Conservation (phyloP, 108 stramenopile genomes). For the Pelagomonas calceolata region DNA sequence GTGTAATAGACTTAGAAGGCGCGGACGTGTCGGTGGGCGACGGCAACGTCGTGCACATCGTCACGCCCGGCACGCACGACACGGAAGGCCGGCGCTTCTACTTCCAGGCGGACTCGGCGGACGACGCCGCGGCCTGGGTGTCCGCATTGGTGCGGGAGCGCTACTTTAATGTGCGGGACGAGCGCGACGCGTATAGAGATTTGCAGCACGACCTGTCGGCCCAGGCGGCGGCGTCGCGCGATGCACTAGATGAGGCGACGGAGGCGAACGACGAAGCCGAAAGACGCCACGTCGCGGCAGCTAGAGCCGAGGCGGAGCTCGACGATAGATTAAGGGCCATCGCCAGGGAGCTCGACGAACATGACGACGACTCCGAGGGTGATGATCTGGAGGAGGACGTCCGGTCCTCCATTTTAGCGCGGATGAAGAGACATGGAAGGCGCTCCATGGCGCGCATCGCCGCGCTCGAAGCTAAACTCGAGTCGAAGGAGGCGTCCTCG, state of each 20-base stretch:
- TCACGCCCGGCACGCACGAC: neutral
- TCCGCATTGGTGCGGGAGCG: conserved; percentile 11
- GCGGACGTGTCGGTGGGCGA: neutral
- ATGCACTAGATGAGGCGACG: neutral
- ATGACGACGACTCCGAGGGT: too few species aligned
- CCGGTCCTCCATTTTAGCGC: too few species aligned
- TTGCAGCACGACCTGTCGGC: conserved; percentile 4
- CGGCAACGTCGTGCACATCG: conserved; percentile 2
- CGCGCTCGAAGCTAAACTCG: neutral
- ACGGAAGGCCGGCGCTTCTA: neutral
- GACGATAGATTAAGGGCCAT: neutral
- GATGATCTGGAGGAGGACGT: too few species aligned
- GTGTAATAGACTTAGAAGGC: conserved; percentile 16
- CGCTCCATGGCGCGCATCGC: neutral
- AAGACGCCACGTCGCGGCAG: neutral
- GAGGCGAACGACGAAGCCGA: neutral
- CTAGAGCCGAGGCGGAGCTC: neutral
- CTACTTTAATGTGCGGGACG: conserved; percentile 7
- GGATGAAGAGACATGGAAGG: too few species aligned
- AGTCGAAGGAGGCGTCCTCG: neutral
- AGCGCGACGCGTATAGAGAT: conserved; percentile 16
- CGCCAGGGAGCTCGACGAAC: too few species aligned
- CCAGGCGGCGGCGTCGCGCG: neutral
- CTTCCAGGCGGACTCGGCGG: conserved; percentile 8
- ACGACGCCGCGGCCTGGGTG: conserved; percentile 2